These are phyloP conservation scores for Aegilops speltoides DNA, from an alignment of 176 grass and related monocot genomes.

Conservation along the genomic window DNA sequence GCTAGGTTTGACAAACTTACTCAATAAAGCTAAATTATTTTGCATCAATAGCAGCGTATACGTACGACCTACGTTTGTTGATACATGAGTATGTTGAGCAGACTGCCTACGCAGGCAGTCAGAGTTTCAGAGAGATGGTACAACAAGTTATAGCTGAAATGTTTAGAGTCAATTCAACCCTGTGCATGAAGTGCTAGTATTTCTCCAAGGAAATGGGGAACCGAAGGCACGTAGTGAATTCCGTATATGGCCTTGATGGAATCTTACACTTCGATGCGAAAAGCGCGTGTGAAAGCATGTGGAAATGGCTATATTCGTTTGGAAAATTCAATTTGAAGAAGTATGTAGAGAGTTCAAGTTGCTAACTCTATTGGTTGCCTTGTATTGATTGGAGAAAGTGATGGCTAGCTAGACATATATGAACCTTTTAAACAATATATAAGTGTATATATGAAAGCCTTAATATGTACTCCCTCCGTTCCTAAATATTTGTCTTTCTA, in stretches of 20 bases:
- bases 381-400: neutral
- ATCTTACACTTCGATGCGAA: neutral
- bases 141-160: neutral
- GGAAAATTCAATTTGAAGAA: neutral
- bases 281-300: slow-evolving; percentile 25
- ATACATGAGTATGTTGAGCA: too few relatives aligned
- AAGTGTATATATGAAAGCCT: neutral
- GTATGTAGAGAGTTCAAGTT: slow-evolving; percentile 13
- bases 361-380: slow-evolving; percentile 12
- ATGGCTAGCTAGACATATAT: neutral
- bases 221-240: neutral
- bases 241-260: neutral
- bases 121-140: too few relatives aligned
- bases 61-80: neutral
- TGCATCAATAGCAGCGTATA: neutral
- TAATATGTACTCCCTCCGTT: too few relatives aligned
- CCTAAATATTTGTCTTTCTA: too few relatives aligned
- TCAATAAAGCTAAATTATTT: neutral
- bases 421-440: neutral
- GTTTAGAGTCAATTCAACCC: slow-evolving; percentile 42
- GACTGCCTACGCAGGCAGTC: neutral
- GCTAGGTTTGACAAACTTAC: slow-evolving; percentile 32
- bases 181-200: neutral
- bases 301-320: slow-evolving; percentile 5
- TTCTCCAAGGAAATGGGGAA: slow-evolving; percentile 41